Evolutionary conservation across 768 basidiomycete species (phyloP), one percentile per base, ranked within the genome.

Genomic region (Agaricus subrufescens): DNA sequence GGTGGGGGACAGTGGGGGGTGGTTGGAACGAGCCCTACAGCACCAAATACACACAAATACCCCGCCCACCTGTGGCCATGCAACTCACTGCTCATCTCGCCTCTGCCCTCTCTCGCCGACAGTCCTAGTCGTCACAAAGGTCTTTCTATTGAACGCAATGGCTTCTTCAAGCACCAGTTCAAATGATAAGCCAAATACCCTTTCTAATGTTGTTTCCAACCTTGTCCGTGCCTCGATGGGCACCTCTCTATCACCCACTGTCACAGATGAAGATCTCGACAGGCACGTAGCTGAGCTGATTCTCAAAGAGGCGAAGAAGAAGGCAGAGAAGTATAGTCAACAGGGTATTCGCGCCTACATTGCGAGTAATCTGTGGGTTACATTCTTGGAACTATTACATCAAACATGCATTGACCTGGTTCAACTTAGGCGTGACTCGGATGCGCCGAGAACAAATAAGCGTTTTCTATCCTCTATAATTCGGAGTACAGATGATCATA

Each of bases 401-500:
- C 34, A 34, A 34, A 23, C 42, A 54, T 46, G 45, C 6, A 15
- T 26, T 29, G 3, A 30, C 11, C 47, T 38, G 14, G 31, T 38
- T 31, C 30, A 49, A 27, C 27, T 44, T 43, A 56, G 46, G 47
- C 56, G 44, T 45, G 39, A 55, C 27, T 50, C 77, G 61, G 85
- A 85, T 68, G 85, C 83, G 1, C 92, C 92, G 0, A 85, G 81
- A 61, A 71, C 95, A 34, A 91, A 91, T 72, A 91, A 91, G 65
- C 88, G 89, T 0, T 91, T 91, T 66, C 72, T 91, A 26, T 80
- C 83, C 0, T 86, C 87, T 23, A 94, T 99, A 58, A 94, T 99
- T 55, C 84, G 87, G 62, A 94, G 83, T 61, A 97, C 97, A 3
- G 95, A 97, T 66, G 95, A 95, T 56, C 97, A 99, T 66, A 99